Evolutionary conservation across 306 rosid species (phyloP), one percentile per base, ranked within the genome.

Genomic region (Cicer cuneatum): DNA sequence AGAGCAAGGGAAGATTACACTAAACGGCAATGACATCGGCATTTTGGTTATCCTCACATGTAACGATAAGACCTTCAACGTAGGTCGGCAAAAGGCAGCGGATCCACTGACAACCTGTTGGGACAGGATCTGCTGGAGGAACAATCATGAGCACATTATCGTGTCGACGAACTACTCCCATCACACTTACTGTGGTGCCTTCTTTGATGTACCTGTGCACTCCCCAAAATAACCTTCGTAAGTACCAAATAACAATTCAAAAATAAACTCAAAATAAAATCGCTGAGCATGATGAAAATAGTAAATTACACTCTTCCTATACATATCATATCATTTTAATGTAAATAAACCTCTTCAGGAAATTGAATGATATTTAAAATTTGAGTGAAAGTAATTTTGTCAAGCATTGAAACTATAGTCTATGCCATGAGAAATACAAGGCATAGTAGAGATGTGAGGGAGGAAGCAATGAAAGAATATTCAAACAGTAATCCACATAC

Each of bases 161-260:
- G 5, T 95, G 99, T 56, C 98, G 87, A 0, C 90, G 88, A 45
- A 95, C 99, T 9, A 95, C 86, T 46, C 99, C 99, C 97, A 90
- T 89, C 75, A 95, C 98, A 75, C 99, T 95, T 6, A 95, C 97
- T 0, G 97, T 95, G 85, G 92, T 92, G 29, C 99, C 99, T 86
- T 95, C 99, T 83, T 92, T 92, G 74, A 95, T 85, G 85, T 95
- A 89, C 78, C 99, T 95, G 65, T 62, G 62, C 0, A 67, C 60
- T 73, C 66, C 66, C 69, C 82, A 74, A 70, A 63, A 40, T 65
- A 6, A 60, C 43, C 64, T 37, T 46, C 9, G 2, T n/a, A 72
- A 77, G 57, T 46, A 71, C 39, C 43, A 42, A 10, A 21, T 18
- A 65, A 24, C 71, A 80, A 10, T 46, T 16, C 6, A 15, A 60